phyloP scores from a whole-genome alignment of 805 yeast species.

The Zygotorulaspora chibaensis region DNA sequence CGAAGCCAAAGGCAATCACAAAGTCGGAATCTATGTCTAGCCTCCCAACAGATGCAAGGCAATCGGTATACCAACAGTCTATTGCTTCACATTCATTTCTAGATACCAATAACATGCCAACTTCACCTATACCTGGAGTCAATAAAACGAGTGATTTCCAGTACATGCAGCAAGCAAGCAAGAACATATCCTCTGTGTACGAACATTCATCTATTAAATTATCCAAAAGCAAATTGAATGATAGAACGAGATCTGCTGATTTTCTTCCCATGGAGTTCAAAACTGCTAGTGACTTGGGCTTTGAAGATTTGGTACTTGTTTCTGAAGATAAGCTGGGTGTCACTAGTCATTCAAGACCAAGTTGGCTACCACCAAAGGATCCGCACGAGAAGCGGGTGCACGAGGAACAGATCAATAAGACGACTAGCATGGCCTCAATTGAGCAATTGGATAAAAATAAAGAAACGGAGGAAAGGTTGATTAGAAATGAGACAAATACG shows the following conservation, averaged over 20 bases:
- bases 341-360: slow-evolving; percentile 61
- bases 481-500: slow-evolving; percentile 28
- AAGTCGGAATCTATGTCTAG: slow-evolving; percentile 1
- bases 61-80: neutral
- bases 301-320: slow-evolving; percentile 58
- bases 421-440: slow-evolving; percentile 33
- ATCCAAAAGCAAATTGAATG: slow-evolving; percentile 36
- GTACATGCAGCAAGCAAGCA: slow-evolving; percentile 35
- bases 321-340: slow-evolving; percentile 55
- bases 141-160: slow-evolving; percentile 29
- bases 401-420: slow-evolving; percentile 48
- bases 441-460: slow-evolving; percentile 31
- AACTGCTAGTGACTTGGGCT: slow-evolving; percentile 37
- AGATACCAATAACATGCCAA: slow-evolving; percentile 37
- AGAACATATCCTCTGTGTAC: slow-evolving; percentile 41
- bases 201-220: slow-evolving; percentile 36
- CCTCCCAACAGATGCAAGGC: neutral
- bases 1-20: slow-evolving; percentile 3
- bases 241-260: slow-evolving; percentile 36
- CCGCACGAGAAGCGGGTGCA: slow-evolving; percentile 50
- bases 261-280: slow-evolving; percentile 38
- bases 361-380: slow-evolving; percentile 67
- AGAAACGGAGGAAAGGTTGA: slow-evolving; percentile 23
- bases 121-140: slow-evolving; percentile 48
- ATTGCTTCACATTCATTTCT: slow-evolving; percentile 15